Percentiles rank a stretch among this genome's conserved stretches.
These are phyloP conservation scores for Trametes punicea DNA, from an alignment of 768 basidiomycete genomes.

Conservation along the genomic window DNA sequence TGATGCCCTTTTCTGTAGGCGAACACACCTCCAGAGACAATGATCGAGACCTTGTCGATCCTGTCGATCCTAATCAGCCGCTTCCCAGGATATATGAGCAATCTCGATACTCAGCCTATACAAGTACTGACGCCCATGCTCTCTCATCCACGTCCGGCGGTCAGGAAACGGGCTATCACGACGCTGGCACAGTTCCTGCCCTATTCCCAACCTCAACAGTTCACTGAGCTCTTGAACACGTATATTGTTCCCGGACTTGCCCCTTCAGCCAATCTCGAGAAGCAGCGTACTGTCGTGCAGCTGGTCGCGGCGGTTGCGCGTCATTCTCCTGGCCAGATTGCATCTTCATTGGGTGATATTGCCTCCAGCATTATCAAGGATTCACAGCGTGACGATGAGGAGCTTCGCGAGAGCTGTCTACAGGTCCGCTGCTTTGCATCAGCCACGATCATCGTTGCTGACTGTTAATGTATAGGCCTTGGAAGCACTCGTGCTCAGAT, in stretches of 20 bases:
- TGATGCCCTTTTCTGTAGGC: conserved; percentile 36
- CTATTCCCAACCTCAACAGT: conserved; percentile 60
- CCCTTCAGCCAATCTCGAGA: conserved; percentile 52
- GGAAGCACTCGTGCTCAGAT: conserved; percentile 79
- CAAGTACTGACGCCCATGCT: conserved; percentile 68
- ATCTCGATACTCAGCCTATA: conserved; percentile 57
- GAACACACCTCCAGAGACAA: conserved; percentile 72
- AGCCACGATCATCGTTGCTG: not conserved
- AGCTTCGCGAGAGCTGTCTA: conserved; percentile 74
- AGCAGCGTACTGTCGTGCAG: conserved; percentile 74
- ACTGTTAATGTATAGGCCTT: conserved; percentile 51
- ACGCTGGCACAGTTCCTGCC: conserved; percentile 84
- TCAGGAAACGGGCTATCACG: conserved; percentile 89
- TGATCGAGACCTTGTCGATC: conserved; percentile 80
- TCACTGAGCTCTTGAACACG: conserved; percentile 54
- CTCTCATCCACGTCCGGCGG: conserved; percentile 73
- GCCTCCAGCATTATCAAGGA: conserved; percentile 71
- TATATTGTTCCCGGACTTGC: conserved; percentile 60
- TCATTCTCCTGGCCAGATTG: conserved; percentile 65
- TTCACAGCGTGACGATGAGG: conserved; percentile 74
- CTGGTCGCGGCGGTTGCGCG: conserved; percentile 79
- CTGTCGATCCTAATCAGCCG: conserved; percentile 86
- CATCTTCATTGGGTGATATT: conserved; percentile 55
- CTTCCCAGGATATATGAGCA: conserved; percentile 68
- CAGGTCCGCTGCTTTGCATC: conserved; percentile 47